Evolutionary conservation across 75 land plant species (phyloP).

Genomic region (Picea glauca): DNA sequence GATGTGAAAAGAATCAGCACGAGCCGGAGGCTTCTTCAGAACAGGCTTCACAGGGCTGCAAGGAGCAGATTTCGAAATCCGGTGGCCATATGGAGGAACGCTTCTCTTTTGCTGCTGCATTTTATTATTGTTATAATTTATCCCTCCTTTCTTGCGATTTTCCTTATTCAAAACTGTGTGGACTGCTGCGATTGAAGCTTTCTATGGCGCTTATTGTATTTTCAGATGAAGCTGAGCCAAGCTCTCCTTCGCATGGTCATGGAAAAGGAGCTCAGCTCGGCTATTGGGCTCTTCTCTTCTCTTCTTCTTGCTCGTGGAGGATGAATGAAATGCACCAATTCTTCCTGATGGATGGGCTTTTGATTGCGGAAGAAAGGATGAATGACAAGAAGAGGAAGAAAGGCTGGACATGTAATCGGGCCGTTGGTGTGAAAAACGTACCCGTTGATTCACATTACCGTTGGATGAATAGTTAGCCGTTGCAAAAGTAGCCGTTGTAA

Average conservation of each 20-base stretch:
- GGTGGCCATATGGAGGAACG: slow-evolving; percentile 26
- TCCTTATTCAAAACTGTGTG: too few relatives aligned
- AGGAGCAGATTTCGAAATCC: slow-evolving; percentile 75
- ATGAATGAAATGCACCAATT: background rate
- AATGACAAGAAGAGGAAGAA: background rate
- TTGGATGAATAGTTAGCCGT: slow-evolving; percentile 11
- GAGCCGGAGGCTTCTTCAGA: slow-evolving; percentile 22
- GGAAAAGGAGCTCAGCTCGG: slow-evolving; percentile 21
- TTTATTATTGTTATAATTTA: too few relatives aligned
- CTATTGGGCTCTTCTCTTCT: background rate
- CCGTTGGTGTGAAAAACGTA: slow-evolving; percentile 1
- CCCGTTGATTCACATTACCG: background rate
- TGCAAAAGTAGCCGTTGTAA: slow-evolving; percentile 5
- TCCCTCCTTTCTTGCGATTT: too few relatives aligned
- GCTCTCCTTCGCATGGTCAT: slow-evolving; percentile 11
- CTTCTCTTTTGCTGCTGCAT: slow-evolving; percentile 44
- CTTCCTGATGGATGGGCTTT: background rate
- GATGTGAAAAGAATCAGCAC: slow-evolving; percentile 83
- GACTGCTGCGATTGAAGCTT: too few relatives aligned
- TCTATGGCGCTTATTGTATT: too few relatives aligned
- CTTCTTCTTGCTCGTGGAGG: too few relatives aligned
- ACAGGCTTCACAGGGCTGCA: slow-evolving; percentile 66
- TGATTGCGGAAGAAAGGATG: background rate
- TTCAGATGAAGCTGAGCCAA: slow-evolving; percentile 14
- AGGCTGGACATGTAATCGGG: background rate